Evolutionary conservation across 805 yeast species (phyloP).

Genomic region (Teunomyces stri): DNA sequence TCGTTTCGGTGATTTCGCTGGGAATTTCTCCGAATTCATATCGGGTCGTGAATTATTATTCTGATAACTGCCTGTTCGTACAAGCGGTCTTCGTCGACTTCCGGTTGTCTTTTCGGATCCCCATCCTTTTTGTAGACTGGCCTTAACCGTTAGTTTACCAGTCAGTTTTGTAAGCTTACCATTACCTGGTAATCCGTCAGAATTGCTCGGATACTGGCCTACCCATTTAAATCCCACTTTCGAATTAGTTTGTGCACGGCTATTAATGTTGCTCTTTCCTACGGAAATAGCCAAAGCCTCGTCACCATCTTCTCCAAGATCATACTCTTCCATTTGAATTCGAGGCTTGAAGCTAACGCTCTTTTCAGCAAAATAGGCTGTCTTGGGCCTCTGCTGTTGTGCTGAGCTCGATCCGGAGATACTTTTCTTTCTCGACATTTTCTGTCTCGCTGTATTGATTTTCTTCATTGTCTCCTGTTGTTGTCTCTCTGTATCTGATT

Average conservation of each 20-base stretch:
- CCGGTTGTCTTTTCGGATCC: neutral
- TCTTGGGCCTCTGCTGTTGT: neutral
- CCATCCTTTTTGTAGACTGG: neutral
- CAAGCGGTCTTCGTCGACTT: constrained; percentile 1
- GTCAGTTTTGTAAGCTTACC: neutral
- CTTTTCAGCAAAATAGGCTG: neutral
- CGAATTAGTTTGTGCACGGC: neutral
- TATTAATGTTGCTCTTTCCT: neutral
- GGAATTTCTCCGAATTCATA: neutral
- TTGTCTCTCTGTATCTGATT: constrained; percentile 2
- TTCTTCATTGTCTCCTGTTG: neutral
- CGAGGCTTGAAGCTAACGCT: neutral
- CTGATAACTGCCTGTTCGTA: neutral
- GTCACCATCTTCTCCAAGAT: constrained; percentile 8
- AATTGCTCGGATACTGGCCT: neutral
- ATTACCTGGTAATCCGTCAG: neutral
- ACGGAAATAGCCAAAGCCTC: constrained; percentile 1
- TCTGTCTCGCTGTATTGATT: neutral
- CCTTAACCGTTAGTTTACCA: constrained; percentile 8
- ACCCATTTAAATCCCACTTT: neutral
- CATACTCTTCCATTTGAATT: constrained; percentile 5
- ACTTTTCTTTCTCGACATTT: neutral
- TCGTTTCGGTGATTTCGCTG: constrained; percentile 4
- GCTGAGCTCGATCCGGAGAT: neutral
- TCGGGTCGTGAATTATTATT: neutral